Evolutionary conservation across 108 stramenopile genomes (phyloP), one percentile per base, ranked within the genome.

Genomic region (Cylindrotheca fusiformis): DNA sequence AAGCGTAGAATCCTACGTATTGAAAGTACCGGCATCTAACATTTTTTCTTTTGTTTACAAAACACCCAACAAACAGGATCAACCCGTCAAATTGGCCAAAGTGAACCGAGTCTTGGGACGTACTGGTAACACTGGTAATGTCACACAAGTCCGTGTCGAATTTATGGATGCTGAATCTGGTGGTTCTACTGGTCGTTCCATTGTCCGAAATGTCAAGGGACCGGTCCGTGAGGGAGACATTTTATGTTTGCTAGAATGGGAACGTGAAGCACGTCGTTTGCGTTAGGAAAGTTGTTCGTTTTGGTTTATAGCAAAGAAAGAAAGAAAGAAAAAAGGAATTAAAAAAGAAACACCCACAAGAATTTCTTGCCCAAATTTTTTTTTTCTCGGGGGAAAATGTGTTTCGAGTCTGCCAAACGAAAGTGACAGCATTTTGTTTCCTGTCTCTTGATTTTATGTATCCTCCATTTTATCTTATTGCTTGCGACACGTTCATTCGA

Each of bases 81-180:
- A 86, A 82, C 89, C 90, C 65, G 95, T 97, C 60, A 97, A 98
- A 72, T 89, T 98, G 55, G 97, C 95, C 71, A 98, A 97, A 76
- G 96, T 99, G 53, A 96, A 87, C 87, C 78, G 82, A 60, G 99
- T 99, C 61, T 85, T 98, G 48, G 97, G 97, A 70, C 97, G 99
- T 70, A 99, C 99, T 73, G 99, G 99, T 52, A 98, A 95, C 91
- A 99, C 99, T 60, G 99, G 99, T 73, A 99, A 99, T 71, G 99
- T 99, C 4, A 99, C 97, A 63, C 98, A 98, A 83, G 99, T 99
- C 60, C 96, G 97, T 67, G 99, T 98, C 61, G 99, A 99, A 86
- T 99, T 99, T 85, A 83, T 99, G 74, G 97, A 98, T 68, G 92
- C 94, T 71, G 87, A 86, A 60, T 75, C 82, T 45, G 77, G 77